These are phyloP conservation scores for Heterobasidion parviporum DNA, from an alignment of 1,284 basidiomycete species.

Conservation along the genomic window DNA sequence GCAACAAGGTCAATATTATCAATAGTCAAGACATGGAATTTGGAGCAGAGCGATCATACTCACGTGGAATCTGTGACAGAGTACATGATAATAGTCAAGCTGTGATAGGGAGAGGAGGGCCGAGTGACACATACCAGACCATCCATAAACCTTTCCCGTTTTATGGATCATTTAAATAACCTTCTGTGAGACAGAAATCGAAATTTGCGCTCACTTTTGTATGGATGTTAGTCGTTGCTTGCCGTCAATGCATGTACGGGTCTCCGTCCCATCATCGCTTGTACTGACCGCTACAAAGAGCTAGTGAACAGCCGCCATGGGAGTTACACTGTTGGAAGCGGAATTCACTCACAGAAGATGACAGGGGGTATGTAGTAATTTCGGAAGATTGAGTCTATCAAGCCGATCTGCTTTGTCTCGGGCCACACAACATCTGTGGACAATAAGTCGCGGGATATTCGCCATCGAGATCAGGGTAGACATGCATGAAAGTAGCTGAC, in stretches of 20 bases:
- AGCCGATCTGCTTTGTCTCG: conserved; percentile 34
- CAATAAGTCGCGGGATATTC: background rate
- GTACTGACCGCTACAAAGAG: conserved; percentile 21
- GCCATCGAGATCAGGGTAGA: background rate
- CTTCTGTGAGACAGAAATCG: background rate
- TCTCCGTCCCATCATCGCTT: conserved; percentile 53
- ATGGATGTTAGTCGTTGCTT: conserved; percentile 73
- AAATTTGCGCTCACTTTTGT: conserved; percentile 33
- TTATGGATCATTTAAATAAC: background rate
- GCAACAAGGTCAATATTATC: background rate
- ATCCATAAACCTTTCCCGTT: conserved; percentile 53
- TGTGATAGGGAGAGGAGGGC: background rate
- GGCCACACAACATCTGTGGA: conserved; percentile 40
- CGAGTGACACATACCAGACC: conserved; percentile 42
- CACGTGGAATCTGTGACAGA: conserved; percentile 19
- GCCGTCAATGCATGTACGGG: conserved; percentile 67
- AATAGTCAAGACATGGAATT: background rate
- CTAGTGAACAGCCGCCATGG: conserved; percentile 9
- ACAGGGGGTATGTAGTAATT: conserved; percentile 51
- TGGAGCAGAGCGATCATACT: conserved; percentile 3
- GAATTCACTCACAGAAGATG: conserved; percentile 33
- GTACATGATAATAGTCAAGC: background rate
- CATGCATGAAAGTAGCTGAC: conserved; percentile 17
- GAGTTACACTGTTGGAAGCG: conserved; percentile 2
- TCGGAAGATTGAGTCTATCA: conserved; percentile 47